phyloP scores from a whole-genome alignment of 768 basidiomycete species.

The Pisolithus orientalis region DNA sequence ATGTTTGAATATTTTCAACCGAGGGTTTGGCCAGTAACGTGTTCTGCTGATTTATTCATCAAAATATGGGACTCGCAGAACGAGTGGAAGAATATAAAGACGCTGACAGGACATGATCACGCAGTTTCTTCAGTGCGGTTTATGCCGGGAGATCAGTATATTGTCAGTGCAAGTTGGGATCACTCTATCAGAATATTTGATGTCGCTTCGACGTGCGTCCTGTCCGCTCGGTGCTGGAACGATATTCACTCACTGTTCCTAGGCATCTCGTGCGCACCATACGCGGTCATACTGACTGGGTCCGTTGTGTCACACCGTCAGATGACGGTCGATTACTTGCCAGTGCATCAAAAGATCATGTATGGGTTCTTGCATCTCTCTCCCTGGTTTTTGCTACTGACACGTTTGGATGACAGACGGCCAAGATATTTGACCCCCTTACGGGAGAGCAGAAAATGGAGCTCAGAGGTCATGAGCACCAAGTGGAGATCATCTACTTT shows the following conservation, averaged over 20 bases:
- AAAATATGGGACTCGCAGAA: constrained; percentile 89
- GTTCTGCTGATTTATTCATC: constrained; percentile 84
- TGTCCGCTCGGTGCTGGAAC: constrained; percentile 1
- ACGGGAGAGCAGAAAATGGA: constrained; percentile 77
- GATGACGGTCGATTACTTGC: constrained; percentile 69
- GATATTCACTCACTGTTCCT: constrained; percentile 11
- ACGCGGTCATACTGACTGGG: constrained; percentile 79
- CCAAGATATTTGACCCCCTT: constrained; percentile 66
- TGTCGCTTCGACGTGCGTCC: constrained; percentile 72
- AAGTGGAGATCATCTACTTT: constrained; percentile 77
- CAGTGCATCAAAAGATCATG: constrained; percentile 86
- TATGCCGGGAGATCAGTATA: constrained; percentile 74
- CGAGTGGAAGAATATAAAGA: constrained; percentile 86
- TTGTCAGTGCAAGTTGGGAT: constrained; percentile 86
- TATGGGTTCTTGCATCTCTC: constrained; percentile 28
- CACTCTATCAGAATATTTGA: constrained; percentile 83
- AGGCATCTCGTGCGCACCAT: constrained; percentile 76
- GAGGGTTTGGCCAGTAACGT: constrained; percentile 32
- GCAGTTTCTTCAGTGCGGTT: constrained; percentile 83
- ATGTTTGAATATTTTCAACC: constrained; percentile 2
- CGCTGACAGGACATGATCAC: constrained; percentile 87
- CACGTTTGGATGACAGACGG: constrained; percentile 45
- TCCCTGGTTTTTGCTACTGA: not conserved
- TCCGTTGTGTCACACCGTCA: constrained; percentile 59
- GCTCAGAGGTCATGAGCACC: constrained; percentile 82